Evolutionary conservation across 441 rosid species (phyloP).

Genomic region (Arabidopsis lyrata): DNA sequence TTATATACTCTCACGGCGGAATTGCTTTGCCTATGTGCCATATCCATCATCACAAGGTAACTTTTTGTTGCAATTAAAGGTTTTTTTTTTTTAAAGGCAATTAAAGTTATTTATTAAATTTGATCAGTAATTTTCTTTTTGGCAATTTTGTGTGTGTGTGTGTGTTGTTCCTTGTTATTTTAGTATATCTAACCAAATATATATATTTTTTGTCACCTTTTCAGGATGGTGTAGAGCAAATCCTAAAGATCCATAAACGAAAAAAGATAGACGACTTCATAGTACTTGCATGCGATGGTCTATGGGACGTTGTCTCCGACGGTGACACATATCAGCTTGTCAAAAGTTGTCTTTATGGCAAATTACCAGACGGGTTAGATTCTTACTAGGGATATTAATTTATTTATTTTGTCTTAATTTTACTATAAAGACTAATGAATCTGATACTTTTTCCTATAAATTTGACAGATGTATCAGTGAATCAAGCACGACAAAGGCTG

Average conservation of each 20-base stretch:
- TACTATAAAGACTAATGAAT: background rate
- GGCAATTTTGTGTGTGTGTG: background rate
- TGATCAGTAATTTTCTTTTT: background rate
- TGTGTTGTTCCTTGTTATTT: background rate
- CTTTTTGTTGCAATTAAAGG: background rate
- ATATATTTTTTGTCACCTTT: background rate
- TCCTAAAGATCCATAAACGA: constrained; percentile 42
- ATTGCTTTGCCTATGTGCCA: constrained; percentile 67
- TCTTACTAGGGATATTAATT: background rate
- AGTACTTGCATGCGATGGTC: constrained; percentile 74
- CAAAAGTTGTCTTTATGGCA: constrained; percentile 52
- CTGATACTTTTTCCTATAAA: background rate
- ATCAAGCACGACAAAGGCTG: constrained; percentile 56
- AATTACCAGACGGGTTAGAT: constrained; percentile 35
- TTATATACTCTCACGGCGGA: constrained; percentile 62
- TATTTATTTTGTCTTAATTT: no score
- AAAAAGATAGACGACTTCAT: constrained; percentile 61
- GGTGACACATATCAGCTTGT: constrained; percentile 58
- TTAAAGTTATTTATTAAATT: background rate
- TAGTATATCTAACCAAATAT: background rate
- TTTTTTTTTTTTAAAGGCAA: no score
- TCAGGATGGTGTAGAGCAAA: constrained; percentile 31
- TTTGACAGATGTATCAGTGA: constrained; percentile 25
- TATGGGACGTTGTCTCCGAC: constrained; percentile 68
- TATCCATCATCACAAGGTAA: constrained; percentile 67